Conservation (phyloP, 2,329 filamentous ascomycete genomes). For the Penicillium glabrum region DNA sequence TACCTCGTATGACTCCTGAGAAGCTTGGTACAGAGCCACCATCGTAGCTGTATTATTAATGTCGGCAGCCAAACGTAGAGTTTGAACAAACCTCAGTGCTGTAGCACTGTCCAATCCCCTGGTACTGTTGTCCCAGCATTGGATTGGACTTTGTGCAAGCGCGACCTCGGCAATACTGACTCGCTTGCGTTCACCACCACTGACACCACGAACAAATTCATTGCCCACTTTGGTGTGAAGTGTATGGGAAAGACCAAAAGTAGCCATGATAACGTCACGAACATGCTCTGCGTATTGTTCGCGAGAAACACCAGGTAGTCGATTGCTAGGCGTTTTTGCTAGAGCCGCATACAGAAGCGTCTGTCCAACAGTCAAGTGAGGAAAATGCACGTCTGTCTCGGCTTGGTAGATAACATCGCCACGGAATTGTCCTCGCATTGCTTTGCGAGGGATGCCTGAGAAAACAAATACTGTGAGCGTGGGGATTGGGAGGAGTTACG, state of each 20-base stretch:
- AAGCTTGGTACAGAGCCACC: background rate
- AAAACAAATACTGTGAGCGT: background rate
- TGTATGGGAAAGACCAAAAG: background rate
- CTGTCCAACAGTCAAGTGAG: background rate
- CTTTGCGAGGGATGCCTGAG: background rate
- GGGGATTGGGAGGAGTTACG: background rate
- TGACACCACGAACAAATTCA: constrained; percentile 1
- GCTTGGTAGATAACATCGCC: background rate
- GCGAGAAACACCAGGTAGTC: background rate
- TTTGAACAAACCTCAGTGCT: background rate
- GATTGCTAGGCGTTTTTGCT: background rate
- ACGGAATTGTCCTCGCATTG: background rate
- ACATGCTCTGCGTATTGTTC: background rate
- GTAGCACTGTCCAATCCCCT: background rate
- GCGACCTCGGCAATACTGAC: constrained; percentile 1
- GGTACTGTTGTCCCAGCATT: constrained; percentile 2
- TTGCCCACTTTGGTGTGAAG: background rate
- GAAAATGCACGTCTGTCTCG: background rate
- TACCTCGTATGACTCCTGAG: background rate
- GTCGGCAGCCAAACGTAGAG: background rate
- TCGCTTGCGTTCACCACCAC: background rate
- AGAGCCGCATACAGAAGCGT: background rate
- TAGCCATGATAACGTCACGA: background rate
- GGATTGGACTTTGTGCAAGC: background rate
- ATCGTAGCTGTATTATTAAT: background rate